Base-by-base conservation (phyloP, 2,329 filamentous ascomycete genomes). In the Colletotrichum gloeosporioides region DNA sequence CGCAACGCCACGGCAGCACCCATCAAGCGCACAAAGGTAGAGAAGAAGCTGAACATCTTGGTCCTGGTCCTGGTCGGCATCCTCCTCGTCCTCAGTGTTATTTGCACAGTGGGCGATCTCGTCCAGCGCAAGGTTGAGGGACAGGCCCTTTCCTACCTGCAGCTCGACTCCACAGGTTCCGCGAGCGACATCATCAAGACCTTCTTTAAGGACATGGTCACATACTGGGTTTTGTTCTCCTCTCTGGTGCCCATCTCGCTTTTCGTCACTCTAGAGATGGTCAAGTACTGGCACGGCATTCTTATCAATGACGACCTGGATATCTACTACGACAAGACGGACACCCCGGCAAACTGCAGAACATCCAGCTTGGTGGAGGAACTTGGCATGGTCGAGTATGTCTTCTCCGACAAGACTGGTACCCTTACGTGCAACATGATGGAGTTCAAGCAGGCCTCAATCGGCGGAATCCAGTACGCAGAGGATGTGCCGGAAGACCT, bases 401-500 rank as follows among this genome's bases (percentile, higher is more conserved):
- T 99, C 78, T 99, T 99, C 84, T 98, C 96, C 0, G 96, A 99
- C 88, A 99, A 99, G 88, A 99, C 96, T 2, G 96, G 96, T 59
- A 99, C 96, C 6, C 88, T 99, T 81, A 99, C 96, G n/a, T 98
- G 96, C 86, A 99, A 99, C 83, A 93, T 95, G 90, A 99, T 99
- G 97, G 96, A 99, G 84, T 99, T 99, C 85, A 96, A 96, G 83
- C 96, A 99, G 85, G 98, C 95, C 81, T 94, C 95, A 1, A 99
- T 99, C 82, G 95, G 92, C 31, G 97, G 97, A 31, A 93, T 99
- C 69, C 96, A 98, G 85, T 99, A 99, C 82, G 94, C 95, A 15
- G 96, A 97, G 70, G 95, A 96, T 59, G 93, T 99, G 3, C 94
- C 97, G 0, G 97, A 99, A 84, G 97, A 99, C 83, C 92, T 95